Conservation (phyloP, 495 filamentous ascomycete species). For the Penicillium arizonense region DNA sequence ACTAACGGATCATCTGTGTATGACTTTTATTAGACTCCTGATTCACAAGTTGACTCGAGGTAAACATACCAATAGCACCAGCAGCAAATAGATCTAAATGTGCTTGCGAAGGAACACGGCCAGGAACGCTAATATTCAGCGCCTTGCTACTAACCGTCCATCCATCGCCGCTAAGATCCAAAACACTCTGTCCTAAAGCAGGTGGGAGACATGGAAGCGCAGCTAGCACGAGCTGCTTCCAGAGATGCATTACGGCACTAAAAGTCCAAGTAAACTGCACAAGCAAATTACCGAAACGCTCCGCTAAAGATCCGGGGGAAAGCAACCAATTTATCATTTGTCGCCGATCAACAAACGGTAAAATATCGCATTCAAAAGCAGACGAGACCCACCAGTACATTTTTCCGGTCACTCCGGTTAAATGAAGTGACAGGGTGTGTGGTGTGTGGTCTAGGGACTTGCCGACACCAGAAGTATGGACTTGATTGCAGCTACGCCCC, state of each 20-base stretch:
- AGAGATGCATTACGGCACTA: slow-evolving; percentile 17
- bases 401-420: background rate
- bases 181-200: slow-evolving; percentile 34
- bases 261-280: background rate
- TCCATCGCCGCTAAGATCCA: slow-evolving; percentile 48
- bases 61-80: slow-evolving; percentile 40
- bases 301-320: no score
- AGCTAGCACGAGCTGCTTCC: slow-evolving; percentile 13
- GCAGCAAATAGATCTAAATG: slow-evolving; percentile 60
- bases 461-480: no score
- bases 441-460: no score
- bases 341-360: background rate
- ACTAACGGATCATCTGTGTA: slow-evolving; percentile 50
- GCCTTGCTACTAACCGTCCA: slow-evolving; percentile 58
- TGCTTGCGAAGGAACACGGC: slow-evolving; percentile 59
- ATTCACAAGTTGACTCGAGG: background rate
- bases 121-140: slow-evolving; percentile 56
- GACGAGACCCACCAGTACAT: background rate
- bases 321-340: background rate
- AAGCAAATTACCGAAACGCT: background rate
- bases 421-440: background rate
- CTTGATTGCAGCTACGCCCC: background rate
- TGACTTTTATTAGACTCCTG: background rate
- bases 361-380: no score
- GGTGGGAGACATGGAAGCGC: slow-evolving; percentile 13